These are phyloP conservation scores for Prorocentrum cordatum DNA, from an alignment of 169 alveolate genomes.

Conservation along the genomic window DNA sequence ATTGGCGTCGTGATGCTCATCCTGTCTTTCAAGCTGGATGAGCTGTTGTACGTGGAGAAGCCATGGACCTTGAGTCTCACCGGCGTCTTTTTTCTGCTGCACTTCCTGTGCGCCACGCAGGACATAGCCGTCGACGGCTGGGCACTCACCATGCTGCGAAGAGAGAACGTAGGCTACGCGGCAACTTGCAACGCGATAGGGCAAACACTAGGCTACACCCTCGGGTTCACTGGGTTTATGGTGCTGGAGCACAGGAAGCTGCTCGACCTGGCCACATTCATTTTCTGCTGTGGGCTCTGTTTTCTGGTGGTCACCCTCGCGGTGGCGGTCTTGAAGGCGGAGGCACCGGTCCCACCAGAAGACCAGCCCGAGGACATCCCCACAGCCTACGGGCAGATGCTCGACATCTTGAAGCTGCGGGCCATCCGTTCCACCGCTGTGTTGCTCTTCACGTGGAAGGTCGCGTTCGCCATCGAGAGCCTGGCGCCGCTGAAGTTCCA, in stretches of 20 bases:
- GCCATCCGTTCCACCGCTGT: neutral
- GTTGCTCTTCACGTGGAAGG: neutral
- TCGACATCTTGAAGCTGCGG: slow-evolving; percentile 8
- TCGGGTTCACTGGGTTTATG: slow-evolving; percentile 43
- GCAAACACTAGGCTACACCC: slow-evolving; percentile 23
- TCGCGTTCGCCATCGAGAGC: slow-evolving; percentile 27
- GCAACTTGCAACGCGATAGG: slow-evolving; percentile 55
- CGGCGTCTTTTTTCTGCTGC: slow-evolving; percentile 8
- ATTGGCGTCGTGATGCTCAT: slow-evolving; percentile 20
- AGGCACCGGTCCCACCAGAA: neutral
- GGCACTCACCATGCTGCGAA: slow-evolving; percentile 55
- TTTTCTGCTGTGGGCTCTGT: neutral
- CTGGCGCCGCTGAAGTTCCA: slow-evolving; percentile 30
- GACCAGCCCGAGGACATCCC: slow-evolving; percentile 28
- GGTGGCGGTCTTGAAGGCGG: slow-evolving; percentile 5
- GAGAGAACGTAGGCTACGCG: slow-evolving; percentile 38
- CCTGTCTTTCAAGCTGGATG: neutral
- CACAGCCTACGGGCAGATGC: neutral
- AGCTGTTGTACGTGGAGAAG: neutral
- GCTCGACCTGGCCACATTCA: neutral
- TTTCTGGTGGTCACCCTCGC: slow-evolving; percentile 17
- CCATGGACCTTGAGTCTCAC: slow-evolving; percentile 19
- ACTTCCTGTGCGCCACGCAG: slow-evolving; percentile 54
- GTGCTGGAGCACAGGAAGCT: slow-evolving; percentile 26
- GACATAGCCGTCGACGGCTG: slow-evolving; percentile 58